Conservation (phyloP, 2,329 filamentous ascomycete species). For the Penicillium sp. region DNA sequence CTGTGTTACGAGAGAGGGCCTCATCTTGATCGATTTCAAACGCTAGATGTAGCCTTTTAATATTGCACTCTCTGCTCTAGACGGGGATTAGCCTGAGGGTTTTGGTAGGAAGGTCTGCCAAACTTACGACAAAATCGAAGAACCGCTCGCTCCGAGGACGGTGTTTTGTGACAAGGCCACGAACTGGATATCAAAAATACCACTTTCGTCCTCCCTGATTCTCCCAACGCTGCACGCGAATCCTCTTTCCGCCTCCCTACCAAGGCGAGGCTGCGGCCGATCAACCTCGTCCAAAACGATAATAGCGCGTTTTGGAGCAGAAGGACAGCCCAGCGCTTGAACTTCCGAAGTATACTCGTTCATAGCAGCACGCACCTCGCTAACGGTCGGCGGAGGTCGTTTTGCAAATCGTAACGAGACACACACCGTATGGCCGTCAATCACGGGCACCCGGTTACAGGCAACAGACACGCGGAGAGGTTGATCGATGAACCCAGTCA, state of each 20-base stretch:
- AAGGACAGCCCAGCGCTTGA: conserved; percentile 14
- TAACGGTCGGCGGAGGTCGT: conserved; percentile 9
- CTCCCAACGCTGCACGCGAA: conserved; percentile 40
- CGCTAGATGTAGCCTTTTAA: too few species aligned
- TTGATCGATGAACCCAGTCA: conserved; percentile 6
- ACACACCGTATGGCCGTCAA: conserved; percentile 16
- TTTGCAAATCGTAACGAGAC: conserved; percentile 16
- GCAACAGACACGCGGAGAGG: conserved; percentile 14
- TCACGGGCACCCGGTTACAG: conserved; percentile 17
- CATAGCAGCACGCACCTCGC: conserved; percentile 13
- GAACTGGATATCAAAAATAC: conserved; percentile 53
- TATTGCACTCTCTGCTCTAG: too few species aligned
- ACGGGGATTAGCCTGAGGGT: too few species aligned
- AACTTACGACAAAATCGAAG: background rate
- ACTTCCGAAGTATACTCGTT: conserved; percentile 15
- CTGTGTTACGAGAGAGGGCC: background rate
- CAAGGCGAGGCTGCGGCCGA: conserved; percentile 17
- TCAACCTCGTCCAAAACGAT: conserved; percentile 16
- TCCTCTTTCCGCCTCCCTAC: conserved; percentile 12
- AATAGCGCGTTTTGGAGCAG: conserved; percentile 16
- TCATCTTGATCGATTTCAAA: too few species aligned
- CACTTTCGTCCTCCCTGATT: conserved; percentile 41
- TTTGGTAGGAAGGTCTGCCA: too few species aligned
- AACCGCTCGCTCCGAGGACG: conserved; percentile 50
- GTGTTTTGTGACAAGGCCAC: conserved; percentile 53